Conservation (phyloP, 495 filamentous ascomycete genomes). For the Podospora pseudoanserina region DNA sequence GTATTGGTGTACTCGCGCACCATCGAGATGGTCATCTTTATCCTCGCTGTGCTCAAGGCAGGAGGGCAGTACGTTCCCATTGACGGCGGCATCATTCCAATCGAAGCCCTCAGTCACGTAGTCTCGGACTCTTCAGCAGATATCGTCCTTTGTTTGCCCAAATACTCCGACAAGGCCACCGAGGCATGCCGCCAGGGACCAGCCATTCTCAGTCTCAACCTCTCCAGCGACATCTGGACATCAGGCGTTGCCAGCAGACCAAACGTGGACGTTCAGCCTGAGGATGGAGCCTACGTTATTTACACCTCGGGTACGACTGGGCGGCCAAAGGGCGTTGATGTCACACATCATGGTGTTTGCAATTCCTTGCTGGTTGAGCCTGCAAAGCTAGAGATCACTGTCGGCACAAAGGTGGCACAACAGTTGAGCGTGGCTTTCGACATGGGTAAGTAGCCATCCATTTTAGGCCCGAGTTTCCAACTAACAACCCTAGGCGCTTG, state of each 20-base stretch:
- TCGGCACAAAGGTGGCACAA: conserved; percentile 37
- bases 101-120: conserved; percentile 31
- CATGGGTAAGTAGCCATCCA: conserved; percentile 32
- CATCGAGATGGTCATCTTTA: conserved; percentile 42
- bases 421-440: conserved; percentile 40
- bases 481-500: conserved; percentile 30
- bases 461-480: not conserved
- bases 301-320: conserved; percentile 45
- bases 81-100: conserved; percentile 37
- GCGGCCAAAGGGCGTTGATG: conserved; percentile 40
- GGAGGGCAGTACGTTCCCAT: conserved; percentile 52
- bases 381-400: conserved; percentile 32
- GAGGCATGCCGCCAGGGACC: not conserved
- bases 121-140: conserved; percentile 26
- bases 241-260: conserved; percentile 10
- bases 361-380: conserved; percentile 34
- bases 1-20: conserved; percentile 31
- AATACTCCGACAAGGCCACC: conserved; percentile 18
- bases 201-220: not conserved
- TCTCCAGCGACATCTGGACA: not conserved
- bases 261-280: conserved; percentile 19
- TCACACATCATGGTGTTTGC: conserved; percentile 33
- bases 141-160: conserved; percentile 22
- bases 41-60: conserved; percentile 48
- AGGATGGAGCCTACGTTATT: conserved; percentile 40